Conservation (phyloP, 2,329 filamentous ascomycete species). For the Macrophomina tecta region DNA sequence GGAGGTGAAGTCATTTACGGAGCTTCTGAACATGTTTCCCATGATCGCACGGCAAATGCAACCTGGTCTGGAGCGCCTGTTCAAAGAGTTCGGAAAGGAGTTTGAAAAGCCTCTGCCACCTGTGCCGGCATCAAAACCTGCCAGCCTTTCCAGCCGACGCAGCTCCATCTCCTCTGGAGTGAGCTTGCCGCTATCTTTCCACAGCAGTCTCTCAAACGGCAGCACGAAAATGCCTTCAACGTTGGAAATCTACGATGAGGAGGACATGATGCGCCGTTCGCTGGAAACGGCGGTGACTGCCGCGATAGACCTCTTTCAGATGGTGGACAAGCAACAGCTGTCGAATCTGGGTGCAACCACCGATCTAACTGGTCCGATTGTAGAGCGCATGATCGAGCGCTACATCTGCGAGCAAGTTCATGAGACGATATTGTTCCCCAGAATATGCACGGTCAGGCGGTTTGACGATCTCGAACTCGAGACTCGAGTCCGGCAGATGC, state of each 20-base stretch:
- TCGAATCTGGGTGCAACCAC: constrained; percentile 91
- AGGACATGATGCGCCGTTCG: constrained; percentile 85
- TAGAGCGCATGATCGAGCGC: constrained; percentile 92
- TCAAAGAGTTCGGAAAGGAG: constrained; percentile 84
- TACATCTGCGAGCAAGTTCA: constrained; percentile 95
- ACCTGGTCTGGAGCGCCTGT: constrained; percentile 83
- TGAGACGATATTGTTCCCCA: constrained; percentile 80
- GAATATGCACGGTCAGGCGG: constrained; percentile 76
- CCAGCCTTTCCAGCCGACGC: constrained; percentile 42
- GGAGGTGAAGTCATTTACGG: constrained; percentile 87
- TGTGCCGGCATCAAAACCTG: constrained; percentile 57
- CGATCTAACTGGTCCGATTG: constrained; percentile 86
- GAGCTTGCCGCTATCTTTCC: constrained; percentile 43
- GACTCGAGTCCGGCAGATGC: constrained; percentile 89
- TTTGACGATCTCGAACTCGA: constrained; percentile 88
- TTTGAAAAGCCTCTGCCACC: constrained; percentile 85
- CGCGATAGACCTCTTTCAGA: constrained; percentile 94
- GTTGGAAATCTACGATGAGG: constrained; percentile 81
- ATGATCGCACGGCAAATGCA: constrained; percentile 98
- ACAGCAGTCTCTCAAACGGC: constrained; percentile 45
- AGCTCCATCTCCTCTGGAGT: constrained; percentile 45
- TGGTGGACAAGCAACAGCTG: constrained; percentile 93
- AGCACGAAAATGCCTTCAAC: constrained; percentile 41
- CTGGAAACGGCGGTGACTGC: constrained; percentile 90
- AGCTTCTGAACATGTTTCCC: constrained; percentile 88